Conservation (phyloP, 169 alveolate genomes). For the Plasmodium coatneyi region DNA sequence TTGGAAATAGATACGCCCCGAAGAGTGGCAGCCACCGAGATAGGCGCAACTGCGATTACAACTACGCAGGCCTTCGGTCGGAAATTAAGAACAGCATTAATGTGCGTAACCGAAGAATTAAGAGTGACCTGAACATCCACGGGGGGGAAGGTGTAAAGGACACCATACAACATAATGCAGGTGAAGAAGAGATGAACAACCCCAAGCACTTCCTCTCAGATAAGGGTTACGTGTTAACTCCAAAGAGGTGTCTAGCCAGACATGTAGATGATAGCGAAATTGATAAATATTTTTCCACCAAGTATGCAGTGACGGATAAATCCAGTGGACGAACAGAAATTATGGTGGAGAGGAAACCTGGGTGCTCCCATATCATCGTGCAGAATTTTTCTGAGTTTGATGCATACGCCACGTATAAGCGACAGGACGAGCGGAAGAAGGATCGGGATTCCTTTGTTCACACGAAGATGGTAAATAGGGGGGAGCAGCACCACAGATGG, state of each 20-base stretch:
- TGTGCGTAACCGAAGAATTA: conserved; percentile 41
- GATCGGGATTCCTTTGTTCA: conserved; percentile 55
- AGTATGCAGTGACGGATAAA: conserved; percentile 61
- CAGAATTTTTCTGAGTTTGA: conserved; percentile 72
- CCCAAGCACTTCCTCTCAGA: conserved; percentile 61
- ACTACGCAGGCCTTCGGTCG: conserved; percentile 52
- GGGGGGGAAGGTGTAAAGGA: conserved; percentile 23
- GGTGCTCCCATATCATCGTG: conserved; percentile 67
- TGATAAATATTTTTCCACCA: conserved; percentile 66
- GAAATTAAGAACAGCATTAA: conserved; percentile 29
- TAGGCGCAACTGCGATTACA: neutral
- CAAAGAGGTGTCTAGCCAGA: conserved; percentile 50
- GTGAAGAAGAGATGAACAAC: neutral
- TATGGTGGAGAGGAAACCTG: conserved; percentile 72
- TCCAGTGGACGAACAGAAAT: conserved; percentile 71
- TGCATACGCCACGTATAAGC: conserved; percentile 65
- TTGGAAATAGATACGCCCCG: conserved; percentile 1
- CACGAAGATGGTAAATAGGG: conserved; percentile 43
- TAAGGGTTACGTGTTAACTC: conserved; percentile 61
- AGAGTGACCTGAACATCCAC: conserved; percentile 15
- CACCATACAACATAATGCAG: conserved; percentile 42
- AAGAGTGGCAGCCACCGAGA: neutral
- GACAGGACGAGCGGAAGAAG: conserved; percentile 31
- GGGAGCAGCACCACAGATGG: too few relatives aligned
- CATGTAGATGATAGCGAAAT: conserved; percentile 72